Base-by-base conservation (phyloP, 176 grass and related monocot genomes). In the Phoenix roebelenii region DNA sequence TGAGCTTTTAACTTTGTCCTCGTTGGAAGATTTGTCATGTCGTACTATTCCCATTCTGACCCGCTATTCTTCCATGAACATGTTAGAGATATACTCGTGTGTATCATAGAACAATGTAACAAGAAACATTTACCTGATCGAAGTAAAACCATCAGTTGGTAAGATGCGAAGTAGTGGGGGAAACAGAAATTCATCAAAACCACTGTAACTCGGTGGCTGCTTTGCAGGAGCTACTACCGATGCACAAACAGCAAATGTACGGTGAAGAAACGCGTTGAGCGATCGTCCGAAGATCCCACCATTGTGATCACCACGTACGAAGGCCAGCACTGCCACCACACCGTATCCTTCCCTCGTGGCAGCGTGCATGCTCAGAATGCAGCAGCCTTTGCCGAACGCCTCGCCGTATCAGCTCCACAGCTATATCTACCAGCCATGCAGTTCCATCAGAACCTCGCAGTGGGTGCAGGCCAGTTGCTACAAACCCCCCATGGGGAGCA, bases 221-320 rank as follows among this genome's bases (percentile, higher is more conserved):
- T 1, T 25, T 58, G 56, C 23, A 58, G 56, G 56, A 58, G 56
- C 56, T 58, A 58, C 56, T 58, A 58, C 56, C 56, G 56, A 15
- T 58, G 56, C 56, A 58, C 56, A 5, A 26, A 58, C 56, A 58
- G 22, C 56, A 58, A 58, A 24, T 58, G 56, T 19, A 58, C 23
- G 4, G 56, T 58, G 12, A 58, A 58, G 23, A 58, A 58, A 16
- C 23, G 56, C 26, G 56, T 58, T 3, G 56, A 58, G 56, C 22
- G 56, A 4, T 58, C 56, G 1, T 58, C 56, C 15, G 23, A 58
- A 12, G 56, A 58, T 14, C 15, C 56, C 56, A 2, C 4, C 56
- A 26, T 58, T 24, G 56, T 58, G 35, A 44, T 44, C 35, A 44
- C 35, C 10, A 44, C 35, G 5, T 44, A 44, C 35, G 35, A 44